Base-by-base conservation (phyloP, 139 green algal species). In the Eudorina sp. region DNA sequence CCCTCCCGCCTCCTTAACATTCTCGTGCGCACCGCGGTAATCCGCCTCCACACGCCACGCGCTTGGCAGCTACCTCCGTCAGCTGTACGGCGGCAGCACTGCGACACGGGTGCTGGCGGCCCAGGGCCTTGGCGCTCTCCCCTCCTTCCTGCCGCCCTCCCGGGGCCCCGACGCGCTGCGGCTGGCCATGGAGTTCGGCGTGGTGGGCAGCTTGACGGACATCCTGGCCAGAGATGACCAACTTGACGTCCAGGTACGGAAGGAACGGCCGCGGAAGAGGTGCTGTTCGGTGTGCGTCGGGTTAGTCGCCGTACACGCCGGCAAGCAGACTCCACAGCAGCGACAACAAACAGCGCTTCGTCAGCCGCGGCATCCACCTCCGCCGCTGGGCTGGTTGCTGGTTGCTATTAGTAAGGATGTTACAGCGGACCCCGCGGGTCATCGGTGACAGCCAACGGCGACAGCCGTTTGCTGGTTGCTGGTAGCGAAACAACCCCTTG, bases 121-220 rank as follows among this genome's bases (percentile, higher is more conserved):
- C 25, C 58, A 78, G 64, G 81, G 45, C 31, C 48, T 88, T 21
- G 82, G 66, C 34, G 45, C 64, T 29, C 62, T 88, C 46, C 64
- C 82, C 18, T 69, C 66, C 46, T 88, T 88, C 82, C 45, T 88
- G 31, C 62, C 45, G 13, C 66, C 29, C 48, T n/a, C 66, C 23
- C 38, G 68, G 38, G 27, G 14, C 4, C 8, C 34, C 0, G 11
- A 18, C 7, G 64, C 66, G 11, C 48, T 88, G 34, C 64, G 46
- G 0, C 7, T 53, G 16, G 82, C 82, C 1, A 19, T 88, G 34
- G 82, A 88, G 29, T 23, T 43, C 46, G 82, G 82, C 0, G 82
- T 80, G 64, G 46, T 68, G 45, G 82, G 46, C 25, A 48, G 46
- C 45, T 40, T 88, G 36, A 69, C 45, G 34, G 64, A 88, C 11